Percentiles rank a stretch among this genome's conserved stretches.
phyloP scores from a whole-genome alignment of 805 yeast species.

The Zygosaccharomyces bailii region DNA sequence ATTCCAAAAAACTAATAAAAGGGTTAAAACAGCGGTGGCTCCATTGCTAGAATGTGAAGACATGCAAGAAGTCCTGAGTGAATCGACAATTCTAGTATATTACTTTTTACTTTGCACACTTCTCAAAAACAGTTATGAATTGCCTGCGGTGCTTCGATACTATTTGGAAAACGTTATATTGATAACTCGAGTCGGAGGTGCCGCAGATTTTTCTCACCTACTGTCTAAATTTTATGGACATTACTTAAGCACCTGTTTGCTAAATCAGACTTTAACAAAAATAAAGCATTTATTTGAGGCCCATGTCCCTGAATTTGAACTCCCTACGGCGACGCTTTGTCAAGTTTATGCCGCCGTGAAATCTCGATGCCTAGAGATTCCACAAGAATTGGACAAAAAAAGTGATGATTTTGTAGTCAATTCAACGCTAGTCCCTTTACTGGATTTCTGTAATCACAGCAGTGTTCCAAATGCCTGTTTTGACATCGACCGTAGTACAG shows the following conservation, averaged over 20 bases:
- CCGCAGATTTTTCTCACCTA: conserved; percentile 6
- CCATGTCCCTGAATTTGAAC: background rate
- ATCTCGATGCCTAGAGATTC: conserved; percentile 65
- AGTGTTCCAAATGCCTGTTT: conserved; percentile 51
- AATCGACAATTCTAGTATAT: conserved; percentile 23
- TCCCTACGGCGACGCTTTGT: conserved; percentile 8
- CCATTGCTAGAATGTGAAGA: conserved; percentile 24
- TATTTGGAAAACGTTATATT: conserved; percentile 26
- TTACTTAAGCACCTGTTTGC: conserved; percentile 9
- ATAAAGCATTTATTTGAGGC: conserved; percentile 7
- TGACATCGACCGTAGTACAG: conserved; percentile 49
- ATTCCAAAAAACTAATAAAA: conserved; percentile 28
- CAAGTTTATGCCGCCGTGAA: conserved; percentile 45
- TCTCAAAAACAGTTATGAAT: conserved; percentile 14
- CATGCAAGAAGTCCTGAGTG: conserved; percentile 12
- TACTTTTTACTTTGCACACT: conserved; percentile 22
- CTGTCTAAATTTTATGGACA: conserved; percentile 19
- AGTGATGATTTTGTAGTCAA: conserved; percentile 45
- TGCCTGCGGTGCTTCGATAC: conserved; percentile 19
- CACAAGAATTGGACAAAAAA: conserved; percentile 36
- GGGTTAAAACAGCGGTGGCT: conserved; percentile 31
- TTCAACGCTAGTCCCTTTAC: conserved; percentile 58
- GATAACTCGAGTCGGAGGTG: conserved; percentile 15
- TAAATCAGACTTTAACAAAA: background rate
- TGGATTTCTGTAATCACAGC: conserved; percentile 67